Evolutionary conservation across 225 moss, liverwort and hornwort species (phyloP).

Genomic region (Bryum argenteum): DNA sequence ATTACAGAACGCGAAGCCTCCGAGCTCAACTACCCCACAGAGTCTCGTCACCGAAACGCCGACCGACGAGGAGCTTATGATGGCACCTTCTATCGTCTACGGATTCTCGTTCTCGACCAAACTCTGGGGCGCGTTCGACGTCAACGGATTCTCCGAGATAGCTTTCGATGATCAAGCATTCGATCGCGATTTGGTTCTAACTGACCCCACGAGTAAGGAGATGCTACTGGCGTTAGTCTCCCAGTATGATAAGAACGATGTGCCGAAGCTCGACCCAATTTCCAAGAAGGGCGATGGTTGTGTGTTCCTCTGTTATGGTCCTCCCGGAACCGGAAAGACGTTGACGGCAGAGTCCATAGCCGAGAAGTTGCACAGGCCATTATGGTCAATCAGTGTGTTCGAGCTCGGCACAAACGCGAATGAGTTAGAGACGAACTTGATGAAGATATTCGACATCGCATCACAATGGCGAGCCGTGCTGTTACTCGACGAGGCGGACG

Average conservation of each 20-base stretch:
- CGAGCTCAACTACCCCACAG: conserved; percentile 20
- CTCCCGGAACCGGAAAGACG: conserved; percentile 64
- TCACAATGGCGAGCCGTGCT: conserved; percentile 70
- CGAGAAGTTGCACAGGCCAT: conserved; percentile 62
- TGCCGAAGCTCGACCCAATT: conserved; percentile 50
- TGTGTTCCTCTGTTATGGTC: conserved; percentile 62
- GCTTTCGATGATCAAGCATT: conserved; percentile 57
- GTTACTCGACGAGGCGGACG: conserved; percentile 72
- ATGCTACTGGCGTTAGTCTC: conserved; percentile 54
- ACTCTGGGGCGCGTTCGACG: conserved; percentile 65
- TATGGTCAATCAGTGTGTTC: conserved; percentile 66
- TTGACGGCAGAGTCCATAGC: conserved; percentile 74
- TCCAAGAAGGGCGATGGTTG: conserved; percentile 70
- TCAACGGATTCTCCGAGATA: conserved; percentile 58
- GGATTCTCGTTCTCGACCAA: conserved; percentile 74
- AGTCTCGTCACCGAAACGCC: conserved; percentile 23
- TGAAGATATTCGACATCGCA: conserved; percentile 64
- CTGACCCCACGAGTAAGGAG: conserved; percentile 40
- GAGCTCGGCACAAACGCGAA: conserved; percentile 46
- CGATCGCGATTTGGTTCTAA: conserved; percentile 52
- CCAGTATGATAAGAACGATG: conserved; percentile 36
- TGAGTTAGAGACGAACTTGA: conserved; percentile 40
- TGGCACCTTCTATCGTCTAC: conserved; percentile 67
- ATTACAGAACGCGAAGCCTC: conserved; percentile 47
- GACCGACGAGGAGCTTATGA: conserved; percentile 47